Percentiles rank a stretch among this genome's conserved stretches.
These are phyloP conservation scores for Fusarium sp. DNA, from an alignment of 2,329 filamentous ascomycete species.

Conservation along the genomic window DNA sequence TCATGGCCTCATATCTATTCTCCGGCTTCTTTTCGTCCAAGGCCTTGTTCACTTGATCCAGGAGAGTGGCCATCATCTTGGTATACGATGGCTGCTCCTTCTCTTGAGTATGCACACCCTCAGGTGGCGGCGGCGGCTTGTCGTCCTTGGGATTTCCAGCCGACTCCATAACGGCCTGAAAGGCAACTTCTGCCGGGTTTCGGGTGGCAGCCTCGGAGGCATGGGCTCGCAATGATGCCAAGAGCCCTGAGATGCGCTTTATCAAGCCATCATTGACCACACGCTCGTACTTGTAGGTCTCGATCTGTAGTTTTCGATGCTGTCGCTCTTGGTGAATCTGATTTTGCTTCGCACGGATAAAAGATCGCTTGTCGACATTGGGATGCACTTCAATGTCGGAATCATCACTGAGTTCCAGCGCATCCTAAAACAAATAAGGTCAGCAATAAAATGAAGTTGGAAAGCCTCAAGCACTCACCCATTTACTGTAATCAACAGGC, in stretches of 20 bases:
- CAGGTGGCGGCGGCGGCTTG: slow-evolving; percentile 80
- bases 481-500: slow-evolving; percentile 77
- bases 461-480: slow-evolving; percentile 62
- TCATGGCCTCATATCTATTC: slow-evolving; percentile 80
- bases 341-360: slow-evolving; percentile 97
- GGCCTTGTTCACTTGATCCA: slow-evolving; percentile 91
- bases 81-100: slow-evolving; percentile 87
- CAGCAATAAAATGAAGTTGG: slow-evolving; percentile 7
- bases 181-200: slow-evolving; percentile 85
- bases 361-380: slow-evolving; percentile 98
- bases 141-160: slow-evolving; percentile 81
- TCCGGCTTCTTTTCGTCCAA: slow-evolving; percentile 82
- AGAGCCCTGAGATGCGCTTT: slow-evolving; percentile 83
- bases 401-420: slow-evolving; percentile 96
- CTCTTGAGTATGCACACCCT: slow-evolving; percentile 82
- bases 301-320: slow-evolving; percentile 89
- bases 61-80: slow-evolving; percentile 97
- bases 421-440: slow-evolving; percentile 70
- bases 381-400: slow-evolving; percentile 98
- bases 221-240: slow-evolving; percentile 81
- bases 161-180: slow-evolving; percentile 89
- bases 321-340: slow-evolving; percentile 95
- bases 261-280: slow-evolving; percentile 94
- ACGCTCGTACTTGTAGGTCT: slow-evolving; percentile 91
- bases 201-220: slow-evolving; percentile 75